Conservation (phyloP, 2,329 filamentous ascomycete genomes). For the Coniella vitis region DNA sequence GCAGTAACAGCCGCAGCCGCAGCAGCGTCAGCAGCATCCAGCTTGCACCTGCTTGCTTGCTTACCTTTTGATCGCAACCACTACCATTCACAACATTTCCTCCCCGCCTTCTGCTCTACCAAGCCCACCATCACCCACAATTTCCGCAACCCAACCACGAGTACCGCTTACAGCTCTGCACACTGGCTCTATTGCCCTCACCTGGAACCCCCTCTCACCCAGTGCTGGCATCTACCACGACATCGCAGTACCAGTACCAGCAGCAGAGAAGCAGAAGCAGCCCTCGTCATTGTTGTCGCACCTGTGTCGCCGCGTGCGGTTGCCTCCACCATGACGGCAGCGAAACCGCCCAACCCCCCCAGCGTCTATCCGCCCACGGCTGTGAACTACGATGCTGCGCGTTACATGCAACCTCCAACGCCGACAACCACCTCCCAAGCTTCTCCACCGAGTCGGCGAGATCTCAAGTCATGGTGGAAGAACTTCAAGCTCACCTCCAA, state of each 20-base stretch:
- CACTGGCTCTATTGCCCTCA: background rate
- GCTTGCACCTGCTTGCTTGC: constrained; percentile 6
- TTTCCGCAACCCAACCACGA: background rate
- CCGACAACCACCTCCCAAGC: constrained; percentile 36
- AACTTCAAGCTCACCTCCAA: constrained; percentile 70
- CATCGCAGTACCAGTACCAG: background rate
- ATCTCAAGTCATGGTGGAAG: constrained; percentile 96
- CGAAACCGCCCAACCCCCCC: constrained; percentile 11
- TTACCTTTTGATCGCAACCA: constrained; percentile 8
- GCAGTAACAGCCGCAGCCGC: too few species aligned
- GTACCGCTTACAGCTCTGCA: background rate
- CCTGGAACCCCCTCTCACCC: constrained; percentile 1
- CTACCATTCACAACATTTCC: constrained; percentile 1
- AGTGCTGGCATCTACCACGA: constrained; percentile 5
- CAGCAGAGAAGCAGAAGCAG: too few species aligned
- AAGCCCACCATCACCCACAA: background rate
- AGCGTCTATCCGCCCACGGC: constrained; percentile 10
- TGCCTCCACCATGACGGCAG: constrained; percentile 17
- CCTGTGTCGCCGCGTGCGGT: constrained; percentile 14
- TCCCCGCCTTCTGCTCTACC: background rate
- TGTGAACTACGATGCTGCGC: constrained; percentile 2
- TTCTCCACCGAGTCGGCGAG: constrained; percentile 77
- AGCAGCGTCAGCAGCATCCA: background rate
- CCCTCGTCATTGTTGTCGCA: constrained; percentile 3
- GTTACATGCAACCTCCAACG: constrained; percentile 11